Conservation (phyloP, 768 basidiomycete genomes). For the Xanthoconium purpureum region DNA sequence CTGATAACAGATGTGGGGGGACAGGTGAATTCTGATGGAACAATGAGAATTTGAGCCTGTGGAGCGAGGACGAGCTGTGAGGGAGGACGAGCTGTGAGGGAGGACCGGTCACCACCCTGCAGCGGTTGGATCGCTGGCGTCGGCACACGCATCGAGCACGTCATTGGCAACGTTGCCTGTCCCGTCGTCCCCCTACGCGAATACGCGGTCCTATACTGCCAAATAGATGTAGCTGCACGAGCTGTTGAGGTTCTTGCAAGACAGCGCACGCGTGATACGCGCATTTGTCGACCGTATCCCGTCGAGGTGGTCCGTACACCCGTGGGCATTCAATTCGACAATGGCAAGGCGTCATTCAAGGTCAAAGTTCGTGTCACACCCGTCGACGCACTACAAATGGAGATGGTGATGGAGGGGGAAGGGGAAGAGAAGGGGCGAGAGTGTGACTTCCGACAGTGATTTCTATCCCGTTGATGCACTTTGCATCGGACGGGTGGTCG, state of each 20-base stretch:
- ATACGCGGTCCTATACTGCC: not conserved
- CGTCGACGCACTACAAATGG: slow-evolving; percentile 44
- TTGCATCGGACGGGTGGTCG: slow-evolving; percentile 47
- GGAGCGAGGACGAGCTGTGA: slow-evolving; percentile 73
- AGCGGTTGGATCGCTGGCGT: slow-evolving; percentile 1
- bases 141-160: slow-evolving; percentile 16
- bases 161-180: slow-evolving; percentile 21
- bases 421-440: slow-evolving; percentile 15
- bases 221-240: slow-evolving; percentile 7
- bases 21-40: slow-evolving; percentile 99
- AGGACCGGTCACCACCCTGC: too few relatives aligned
- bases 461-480: slow-evolving; percentile 88
- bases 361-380: slow-evolving; percentile 55
- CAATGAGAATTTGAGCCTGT: slow-evolving; percentile 88
- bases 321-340: slow-evolving; percentile 69
- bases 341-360: slow-evolving; percentile 66
- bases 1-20: slow-evolving; percentile 86
- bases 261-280: slow-evolving; percentile 79
- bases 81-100: too few relatives aligned
- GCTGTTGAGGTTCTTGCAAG: slow-evolving; percentile 62
- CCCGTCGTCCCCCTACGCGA: slow-evolving; percentile 15
- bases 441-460: slow-evolving; percentile 77
- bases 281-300: slow-evolving; percentile 85
- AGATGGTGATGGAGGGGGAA: not conserved
- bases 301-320: slow-evolving; percentile 68